Percentiles rank a stretch among this genome's conserved stretches.
Conservation (phyloP, 2,329 filamentous ascomycete genomes). For the Diplocarpon mali region DNA sequence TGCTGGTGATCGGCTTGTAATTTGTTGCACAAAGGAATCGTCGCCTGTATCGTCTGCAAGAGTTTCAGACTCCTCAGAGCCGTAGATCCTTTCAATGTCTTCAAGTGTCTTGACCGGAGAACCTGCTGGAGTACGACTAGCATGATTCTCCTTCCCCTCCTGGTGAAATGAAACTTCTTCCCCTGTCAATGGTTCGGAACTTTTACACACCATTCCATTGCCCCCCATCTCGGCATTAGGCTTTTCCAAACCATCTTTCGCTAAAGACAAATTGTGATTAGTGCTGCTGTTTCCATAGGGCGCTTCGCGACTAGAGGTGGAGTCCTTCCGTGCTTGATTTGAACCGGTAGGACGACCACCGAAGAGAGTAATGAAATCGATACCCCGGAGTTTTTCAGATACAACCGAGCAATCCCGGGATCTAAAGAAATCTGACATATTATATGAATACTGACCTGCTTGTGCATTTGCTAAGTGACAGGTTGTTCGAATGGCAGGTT, state of each 20-base stretch:
- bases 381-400: constrained; percentile 8
- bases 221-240: not conserved
- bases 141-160: not conserved
- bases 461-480: constrained; percentile 23
- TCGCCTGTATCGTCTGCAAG: constrained; percentile 14
- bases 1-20: constrained; percentile 29
- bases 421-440: constrained; percentile 10
- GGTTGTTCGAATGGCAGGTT: constrained; percentile 15
- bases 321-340: constrained; percentile 5
- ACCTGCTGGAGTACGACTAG: constrained; percentile 3
- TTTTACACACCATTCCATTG: not conserved
- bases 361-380: constrained; percentile 13
- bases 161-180: not conserved
- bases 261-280: constrained; percentile 19
- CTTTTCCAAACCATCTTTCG: constrained; percentile 15
- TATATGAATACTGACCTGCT: constrained; percentile 25
- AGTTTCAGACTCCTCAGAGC: constrained; percentile 2
- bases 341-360: constrained; percentile 10
- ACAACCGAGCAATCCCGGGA: constrained; percentile 4
- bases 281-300: constrained; percentile 6
- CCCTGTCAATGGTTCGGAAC: not conserved
- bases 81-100: constrained; percentile 19
- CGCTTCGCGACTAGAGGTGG: constrained; percentile 2
- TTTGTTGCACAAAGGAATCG: constrained; percentile 30
- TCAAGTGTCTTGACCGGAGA: constrained; percentile 19